Evolutionary conservation across 805 yeast species (phyloP), one percentile per base, ranked within the genome.

Genomic region (Kodamaea restingae): DNA sequence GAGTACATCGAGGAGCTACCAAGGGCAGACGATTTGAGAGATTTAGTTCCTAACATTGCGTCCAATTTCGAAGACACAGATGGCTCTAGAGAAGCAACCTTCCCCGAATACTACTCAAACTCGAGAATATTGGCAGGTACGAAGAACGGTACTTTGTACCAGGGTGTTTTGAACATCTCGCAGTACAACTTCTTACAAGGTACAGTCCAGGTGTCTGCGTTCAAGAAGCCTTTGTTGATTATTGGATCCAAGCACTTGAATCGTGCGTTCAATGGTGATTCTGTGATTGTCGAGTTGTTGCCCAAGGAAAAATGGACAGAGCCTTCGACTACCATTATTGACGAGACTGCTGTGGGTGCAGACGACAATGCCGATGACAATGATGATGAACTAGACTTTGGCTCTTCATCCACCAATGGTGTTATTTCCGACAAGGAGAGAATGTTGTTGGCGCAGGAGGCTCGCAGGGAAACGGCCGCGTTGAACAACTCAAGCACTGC

Each of bases 141-240:
- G 45, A 84, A 83, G 55, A 84, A 80, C 51, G 96, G 96, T 15
- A 80, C 91, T 9, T 65, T 93, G 33, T 84, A 83, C 56, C 96
- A 88, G 62, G 98, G 98, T 22, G 71, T 72, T 20, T 73, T 93
- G 50, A 77, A 78, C 49, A 78, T 90, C 12, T 86, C 91, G 4
- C 80, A 88, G 14, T 93, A 88, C 59, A 93, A 93, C 58, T 81
- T 84, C 53, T 70, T 90, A 42, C 96, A 93, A 64, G 98, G 95
- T 36, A 74, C 84, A 1, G 82, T 93, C 2, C 73, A 78, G 36
- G 76, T 84, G 4, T 67, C 81, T 2, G 76, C 84, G 0, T 81
- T 87, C 54, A 81, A 87, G 31, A 84, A 81, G 56, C 97, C 97
- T 1, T 70, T 93, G 21, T 67, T 91, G 29, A 69, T 93, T 27